phyloP scores from a whole-genome alignment of 768 basidiomycete genomes.

The Galerina sulciceps region DNA sequence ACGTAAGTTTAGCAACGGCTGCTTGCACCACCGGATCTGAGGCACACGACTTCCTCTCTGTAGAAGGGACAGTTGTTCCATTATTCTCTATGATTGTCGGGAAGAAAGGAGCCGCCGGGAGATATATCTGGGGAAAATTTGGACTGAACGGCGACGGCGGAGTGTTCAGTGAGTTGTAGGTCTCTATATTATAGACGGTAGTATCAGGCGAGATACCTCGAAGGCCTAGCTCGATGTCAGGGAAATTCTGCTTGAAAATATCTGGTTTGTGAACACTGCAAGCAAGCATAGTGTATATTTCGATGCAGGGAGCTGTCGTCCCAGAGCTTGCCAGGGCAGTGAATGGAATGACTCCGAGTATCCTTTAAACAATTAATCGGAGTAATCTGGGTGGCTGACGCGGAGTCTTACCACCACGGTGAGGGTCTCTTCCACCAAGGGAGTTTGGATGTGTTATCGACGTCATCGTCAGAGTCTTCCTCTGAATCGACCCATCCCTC shows the following conservation, averaged over 20 bases:
- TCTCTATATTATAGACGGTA: too few species aligned
- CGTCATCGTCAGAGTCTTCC: constrained; percentile 22
- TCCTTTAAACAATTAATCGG: constrained; percentile 44
- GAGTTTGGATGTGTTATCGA: constrained; percentile 31
- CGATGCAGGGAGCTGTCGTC: constrained; percentile 70
- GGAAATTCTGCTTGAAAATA: constrained; percentile 37
- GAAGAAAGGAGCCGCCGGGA: neutral
- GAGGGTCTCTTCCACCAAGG: constrained; percentile 84
- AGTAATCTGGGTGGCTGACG: neutral
- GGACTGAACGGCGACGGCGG: neutral
- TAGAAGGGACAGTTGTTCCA: constrained; percentile 5
- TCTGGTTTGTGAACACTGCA: constrained; percentile 72
- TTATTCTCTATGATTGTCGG: neutral
- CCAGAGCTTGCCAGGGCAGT: constrained; percentile 57
- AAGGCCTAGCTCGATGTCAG: constrained; percentile 13
- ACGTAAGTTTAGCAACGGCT: constrained; percentile 66
- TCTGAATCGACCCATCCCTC: constrained; percentile 30
- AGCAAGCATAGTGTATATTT: constrained; percentile 74
- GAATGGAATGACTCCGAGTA: constrained; percentile 57
- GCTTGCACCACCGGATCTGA: constrained; percentile 76
- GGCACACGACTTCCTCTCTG: constrained; percentile 46
- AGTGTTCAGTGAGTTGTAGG: neutral
- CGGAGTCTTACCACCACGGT: constrained; percentile 62
- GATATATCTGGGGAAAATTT: neutral
- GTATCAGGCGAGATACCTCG: constrained; percentile 1